These are phyloP conservation scores for Phytophthora rubi DNA, from an alignment of 352 stramenopile species.

Conservation along the genomic window DNA sequence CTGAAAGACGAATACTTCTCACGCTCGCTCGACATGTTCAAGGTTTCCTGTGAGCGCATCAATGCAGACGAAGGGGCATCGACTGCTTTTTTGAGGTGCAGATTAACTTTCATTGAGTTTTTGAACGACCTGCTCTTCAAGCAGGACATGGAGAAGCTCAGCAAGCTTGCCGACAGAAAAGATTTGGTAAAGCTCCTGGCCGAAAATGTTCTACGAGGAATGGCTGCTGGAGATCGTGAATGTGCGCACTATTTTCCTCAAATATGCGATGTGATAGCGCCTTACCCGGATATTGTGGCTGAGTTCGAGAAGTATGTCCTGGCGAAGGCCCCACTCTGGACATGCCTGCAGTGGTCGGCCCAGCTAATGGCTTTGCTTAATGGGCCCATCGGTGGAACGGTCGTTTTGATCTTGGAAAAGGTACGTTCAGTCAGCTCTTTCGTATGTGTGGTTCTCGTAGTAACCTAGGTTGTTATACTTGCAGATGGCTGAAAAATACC, in stretches of 20 bases:
- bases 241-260: constrained; percentile 81
- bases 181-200: constrained; percentile 50
- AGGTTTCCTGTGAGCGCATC: constrained; percentile 44
- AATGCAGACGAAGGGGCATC: constrained; percentile 6
- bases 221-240: constrained; percentile 65
- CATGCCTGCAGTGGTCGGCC: constrained; percentile 76
- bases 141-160: constrained; percentile 39
- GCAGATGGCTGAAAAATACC: constrained; percentile 79
- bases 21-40: constrained; percentile 68
- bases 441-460: constrained; percentile 2
- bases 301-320: constrained; percentile 57
- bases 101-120: constrained; percentile 76
- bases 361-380: constrained; percentile 80
- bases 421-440: constrained; percentile 32
- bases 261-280: constrained; percentile 65
- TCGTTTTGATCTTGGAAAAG: constrained; percentile 76
- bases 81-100: constrained; percentile 45
- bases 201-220: constrained; percentile 72
- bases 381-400: constrained; percentile 57
- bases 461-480: constrained; percentile 14
- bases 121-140: constrained; percentile 70
- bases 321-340: constrained; percentile 73
- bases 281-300: constrained; percentile 53
- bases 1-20: constrained; percentile 64
- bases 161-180: constrained; percentile 47